Conservation (phyloP, 306 rosid genomes). For the Carpinus fangiana region DNA sequence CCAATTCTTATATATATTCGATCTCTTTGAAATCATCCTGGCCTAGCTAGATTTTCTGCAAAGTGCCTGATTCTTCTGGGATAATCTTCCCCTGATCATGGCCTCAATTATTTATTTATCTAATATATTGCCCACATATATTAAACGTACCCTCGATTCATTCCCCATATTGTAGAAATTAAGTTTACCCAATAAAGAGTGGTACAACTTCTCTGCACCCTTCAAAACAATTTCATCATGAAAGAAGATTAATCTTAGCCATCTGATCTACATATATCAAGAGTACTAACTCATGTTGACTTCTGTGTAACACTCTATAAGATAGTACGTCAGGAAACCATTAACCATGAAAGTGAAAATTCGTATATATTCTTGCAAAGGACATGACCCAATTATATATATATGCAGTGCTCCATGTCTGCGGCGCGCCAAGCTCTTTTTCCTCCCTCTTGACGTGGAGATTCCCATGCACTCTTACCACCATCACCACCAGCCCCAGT, state of each 20-base stretch:
- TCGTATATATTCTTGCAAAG: constrained; percentile 47
- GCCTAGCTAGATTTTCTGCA: neutral
- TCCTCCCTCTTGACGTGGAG: constrained; percentile 48
- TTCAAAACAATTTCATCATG: neutral
- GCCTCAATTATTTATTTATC: neutral
- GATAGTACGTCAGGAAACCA: constrained; percentile 5
- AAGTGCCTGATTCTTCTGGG: neutral
- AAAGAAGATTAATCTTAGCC: neutral
- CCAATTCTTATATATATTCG: constrained; percentile 14
- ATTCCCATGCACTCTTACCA: constrained; percentile 46
- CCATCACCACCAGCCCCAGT: constrained; percentile 19
- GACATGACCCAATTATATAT: constrained; percentile 32
- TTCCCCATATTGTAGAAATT: neutral
- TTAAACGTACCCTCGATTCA: neutral
- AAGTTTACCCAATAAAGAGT: too few species aligned
- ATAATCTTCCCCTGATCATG: constrained; percentile 17
- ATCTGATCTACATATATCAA: neutral
- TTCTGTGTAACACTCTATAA: too few species aligned
- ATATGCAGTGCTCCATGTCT: constrained; percentile 46
- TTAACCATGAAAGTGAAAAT: constrained; percentile 27
- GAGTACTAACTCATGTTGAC: too few species aligned
- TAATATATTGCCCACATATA: neutral
- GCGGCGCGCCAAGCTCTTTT: constrained; percentile 21
- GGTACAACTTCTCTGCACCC: too few species aligned
- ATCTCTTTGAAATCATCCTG: neutral